Conservation (phyloP, 1,139 yeast genomes). For the Scheffersomyces lignicola region DNA sequence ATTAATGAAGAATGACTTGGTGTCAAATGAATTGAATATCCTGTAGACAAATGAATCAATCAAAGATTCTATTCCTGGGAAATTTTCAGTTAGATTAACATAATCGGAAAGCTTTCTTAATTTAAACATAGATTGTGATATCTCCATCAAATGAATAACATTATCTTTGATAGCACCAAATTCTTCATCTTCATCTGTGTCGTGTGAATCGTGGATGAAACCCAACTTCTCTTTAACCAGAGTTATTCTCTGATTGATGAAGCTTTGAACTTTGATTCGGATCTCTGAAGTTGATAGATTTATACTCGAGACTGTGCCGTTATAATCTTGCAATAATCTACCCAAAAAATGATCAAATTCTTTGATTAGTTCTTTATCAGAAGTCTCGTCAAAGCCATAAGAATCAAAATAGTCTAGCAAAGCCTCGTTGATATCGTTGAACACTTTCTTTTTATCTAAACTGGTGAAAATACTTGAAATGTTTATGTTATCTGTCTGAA, state of each 20-base stretch:
- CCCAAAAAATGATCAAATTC: conserved; percentile 12
- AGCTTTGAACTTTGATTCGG: conserved; percentile 22
- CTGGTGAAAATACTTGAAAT: conserved; percentile 24
- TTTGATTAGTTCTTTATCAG: conserved; percentile 19
- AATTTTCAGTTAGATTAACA: conserved; percentile 5
- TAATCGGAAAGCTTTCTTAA: conserved; percentile 10
- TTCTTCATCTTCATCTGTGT: conserved; percentile 19
- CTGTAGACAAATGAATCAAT: conserved; percentile 16
- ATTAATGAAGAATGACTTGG: conserved; percentile 15
- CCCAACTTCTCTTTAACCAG: conserved; percentile 2
- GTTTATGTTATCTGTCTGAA: conserved; percentile 16
- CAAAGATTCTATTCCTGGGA: conserved; percentile 7
- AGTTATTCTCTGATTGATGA: conserved; percentile 11
- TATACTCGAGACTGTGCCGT: conserved; percentile 4
- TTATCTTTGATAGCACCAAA: conserved; percentile 3
- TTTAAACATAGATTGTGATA: conserved; percentile 3
- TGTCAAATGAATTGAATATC: conserved; percentile 21
- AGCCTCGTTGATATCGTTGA: conserved; percentile 24
- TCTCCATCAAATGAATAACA: background rate
- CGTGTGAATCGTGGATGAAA: conserved; percentile 9
- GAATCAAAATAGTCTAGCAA: conserved; percentile 27
- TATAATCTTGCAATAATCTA: conserved; percentile 9
- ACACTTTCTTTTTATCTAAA: conserved; percentile 25
- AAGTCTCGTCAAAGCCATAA: conserved; percentile 14
- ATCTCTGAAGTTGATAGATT: conserved; percentile 20